Evolutionary conservation across 176 grass and related monocot species (phyloP), one percentile per base, ranked within the genome.

Genomic region (Carex myosuroides): DNA sequence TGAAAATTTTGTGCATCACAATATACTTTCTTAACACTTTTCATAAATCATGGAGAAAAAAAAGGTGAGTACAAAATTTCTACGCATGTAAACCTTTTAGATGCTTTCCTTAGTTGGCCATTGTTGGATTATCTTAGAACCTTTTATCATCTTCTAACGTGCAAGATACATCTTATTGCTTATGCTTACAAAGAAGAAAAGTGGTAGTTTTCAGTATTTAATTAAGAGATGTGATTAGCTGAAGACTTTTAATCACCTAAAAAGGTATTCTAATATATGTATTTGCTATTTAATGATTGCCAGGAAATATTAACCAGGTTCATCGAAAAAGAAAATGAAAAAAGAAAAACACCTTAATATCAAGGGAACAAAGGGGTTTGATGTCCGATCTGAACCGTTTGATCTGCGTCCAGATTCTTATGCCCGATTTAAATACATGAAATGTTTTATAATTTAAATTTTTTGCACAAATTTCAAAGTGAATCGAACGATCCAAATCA

Each of bases 131-230:
- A 66, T 69, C 6, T 66, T 66, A 14, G 5, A 80, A 66, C 42
- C 16, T 83, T 83, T 54, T 68, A 83, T 83, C 80, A 83, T 83
- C 60, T 83, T 83, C 39, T 83, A 83, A 65, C 62, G 57, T 86
- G 56, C 73, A 50, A 56, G 59, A 79, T 56, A 81, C 85, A 68
- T 84, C 61, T 55, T 3, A 32, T 13, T 14, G 0, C 4, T 77
- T 24, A 77, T 77, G 13, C 50, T 56, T 77, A 30, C 73, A 12
- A 22, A 53, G 1, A 11, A 7, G 13, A 14, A 39, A 81, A 20
- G 54, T 60, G 16, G 53, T 55, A 60, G 0, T 46, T 2, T 50
- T 32, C 0, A 64, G 50, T 64, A 48, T 64, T 66, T 82, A 46
- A 66, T 64, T 81, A 66, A 66, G 20, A 41, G 2, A 83, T 83